Base-by-base conservation (phyloP, 768 basidiomycete species). In the Lentinus brumalis region DNA sequence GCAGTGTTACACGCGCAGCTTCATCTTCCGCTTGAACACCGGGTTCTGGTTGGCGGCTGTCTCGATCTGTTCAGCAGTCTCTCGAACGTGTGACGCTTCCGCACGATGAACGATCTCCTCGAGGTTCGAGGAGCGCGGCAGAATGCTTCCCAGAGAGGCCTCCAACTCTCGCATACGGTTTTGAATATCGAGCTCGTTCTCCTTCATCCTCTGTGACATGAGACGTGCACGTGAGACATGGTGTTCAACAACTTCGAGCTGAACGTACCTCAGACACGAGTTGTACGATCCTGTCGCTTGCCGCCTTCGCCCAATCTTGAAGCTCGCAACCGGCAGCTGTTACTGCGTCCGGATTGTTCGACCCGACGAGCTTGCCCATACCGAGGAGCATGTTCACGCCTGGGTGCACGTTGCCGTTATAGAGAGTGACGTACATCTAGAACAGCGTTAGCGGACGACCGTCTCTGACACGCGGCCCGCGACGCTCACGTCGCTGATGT, bases 351-450 rank as follows among this genome's bases (percentile, higher is more conserved):
- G 40, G n/a, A 39, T 53, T 39, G 11, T 41, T 39, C 11, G 53
- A 53, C 12, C 53, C 53, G 39, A 53, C 53, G 12, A 53, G 53
- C 39, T 30, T 42, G 26, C 53, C 53, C 53, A 53, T 53, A 5
- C 53, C 53, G 53, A 53, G 53, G 40, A 53, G 53, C 53, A 53
- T 53, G 53, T 53, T 53, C 21, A 53, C 53, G 26, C 53, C 53
- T 5, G 53, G 53, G 53, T 53, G 53, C 5, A 53, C 53, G 29
- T 53, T 41, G 40, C 53, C 39, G 21, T 42, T 18, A 39, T 53
- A 53, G 40, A 53, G 41, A 18, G 53, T 53, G 39, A 53, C 53
- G 53, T 53, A 53, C 53, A 53, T 53, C 53, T 53, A 26, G 21
- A 47, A 47, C 9, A 18, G 46, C 21, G 29, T 47, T 5, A 47